Evolutionary conservation across 441 rosid genomes (phyloP).

Genomic region (Populus tomentosa): DNA sequence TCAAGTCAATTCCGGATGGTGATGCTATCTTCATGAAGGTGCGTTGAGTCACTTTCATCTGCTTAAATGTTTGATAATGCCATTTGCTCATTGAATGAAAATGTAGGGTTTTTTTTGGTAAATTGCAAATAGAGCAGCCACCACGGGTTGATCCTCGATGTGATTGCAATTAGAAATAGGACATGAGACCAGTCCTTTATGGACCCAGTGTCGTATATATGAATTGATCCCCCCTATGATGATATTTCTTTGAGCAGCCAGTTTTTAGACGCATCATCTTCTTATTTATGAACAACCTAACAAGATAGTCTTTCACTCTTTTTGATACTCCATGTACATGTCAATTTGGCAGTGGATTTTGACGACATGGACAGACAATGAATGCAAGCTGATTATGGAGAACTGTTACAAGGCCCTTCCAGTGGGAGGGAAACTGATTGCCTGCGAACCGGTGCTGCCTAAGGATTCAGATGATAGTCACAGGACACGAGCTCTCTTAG

Average conservation of each 20-base stretch:
- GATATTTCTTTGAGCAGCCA: no score
- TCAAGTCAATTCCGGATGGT: constrained; percentile 63
- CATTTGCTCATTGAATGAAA: background rate
- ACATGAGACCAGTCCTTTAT: no score
- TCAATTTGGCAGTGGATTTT: constrained; percentile 60
- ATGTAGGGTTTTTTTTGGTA: background rate
- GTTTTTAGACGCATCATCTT: no score
- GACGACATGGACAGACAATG: constrained; percentile 73
- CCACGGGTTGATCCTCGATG: background rate
- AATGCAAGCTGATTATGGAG: constrained; percentile 72
- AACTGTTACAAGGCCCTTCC: constrained; percentile 79
- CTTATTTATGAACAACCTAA: no score
- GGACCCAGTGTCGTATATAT: no score
- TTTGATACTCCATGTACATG: background rate
- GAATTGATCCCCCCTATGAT: no score
- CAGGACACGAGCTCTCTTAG: constrained; percentile 67
- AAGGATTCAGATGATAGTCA: constrained; percentile 57
- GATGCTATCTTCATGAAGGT: constrained; percentile 89
- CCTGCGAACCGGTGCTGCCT: constrained; percentile 81
- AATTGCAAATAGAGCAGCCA: background rate
- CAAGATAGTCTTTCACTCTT: background rate
- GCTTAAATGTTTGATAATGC: background rate
- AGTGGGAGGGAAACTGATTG: constrained; percentile 68
- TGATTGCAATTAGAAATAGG: no score
- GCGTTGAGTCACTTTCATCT: background rate